Conservation (phyloP, 768 basidiomycete species). For the Lactarius evosmus region DNA sequence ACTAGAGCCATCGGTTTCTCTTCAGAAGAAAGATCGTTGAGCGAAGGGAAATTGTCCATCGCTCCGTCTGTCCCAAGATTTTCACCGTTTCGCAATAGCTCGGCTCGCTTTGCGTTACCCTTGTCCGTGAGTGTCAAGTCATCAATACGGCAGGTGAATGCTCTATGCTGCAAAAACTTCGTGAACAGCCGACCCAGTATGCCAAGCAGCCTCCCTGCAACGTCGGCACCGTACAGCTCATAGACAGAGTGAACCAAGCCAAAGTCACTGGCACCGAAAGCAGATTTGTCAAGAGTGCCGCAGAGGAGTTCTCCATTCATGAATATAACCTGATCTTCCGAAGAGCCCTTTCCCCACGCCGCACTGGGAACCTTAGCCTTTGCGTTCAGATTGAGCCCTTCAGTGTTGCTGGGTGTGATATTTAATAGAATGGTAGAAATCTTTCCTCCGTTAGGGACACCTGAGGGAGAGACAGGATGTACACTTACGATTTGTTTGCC, state of each 20-base stretch:
- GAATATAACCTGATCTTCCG: conserved; percentile 84
- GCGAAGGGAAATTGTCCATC: conserved; percentile 84
- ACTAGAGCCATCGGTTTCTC: conserved; percentile 59
- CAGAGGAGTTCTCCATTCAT: conserved; percentile 91
- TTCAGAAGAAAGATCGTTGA: conserved; percentile 46
- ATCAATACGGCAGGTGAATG: conserved; percentile 98
- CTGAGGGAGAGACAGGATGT: neutral
- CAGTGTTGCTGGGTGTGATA: conserved; percentile 73
- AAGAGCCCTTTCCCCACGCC: conserved; percentile 76
- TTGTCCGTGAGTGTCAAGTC: conserved; percentile 86
- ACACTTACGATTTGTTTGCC: conserved; percentile 89
- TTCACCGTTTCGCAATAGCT: conserved; percentile 62
- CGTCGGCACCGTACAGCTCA: conserved; percentile 88
- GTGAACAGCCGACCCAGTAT: conserved; percentile 93
- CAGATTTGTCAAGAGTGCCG: conserved; percentile 94
- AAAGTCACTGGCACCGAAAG: conserved; percentile 93
- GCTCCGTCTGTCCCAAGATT: conserved; percentile 84
- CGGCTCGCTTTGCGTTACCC: conserved; percentile 66
- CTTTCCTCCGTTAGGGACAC: conserved; percentile 39
- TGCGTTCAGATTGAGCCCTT: conserved; percentile 80
- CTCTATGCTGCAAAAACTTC: conserved; percentile 94
- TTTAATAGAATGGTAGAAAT: conserved; percentile 94
- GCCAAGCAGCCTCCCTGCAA: conserved; percentile 88
- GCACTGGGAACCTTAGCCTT: conserved; percentile 87
- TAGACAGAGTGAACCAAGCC: conserved; percentile 97